Percentiles rank a stretch among this genome's conserved stretches.
These are phyloP conservation scores for Daldinia grandis DNA, from an alignment of 495 filamentous ascomycete genomes.

Conservation along the genomic window DNA sequence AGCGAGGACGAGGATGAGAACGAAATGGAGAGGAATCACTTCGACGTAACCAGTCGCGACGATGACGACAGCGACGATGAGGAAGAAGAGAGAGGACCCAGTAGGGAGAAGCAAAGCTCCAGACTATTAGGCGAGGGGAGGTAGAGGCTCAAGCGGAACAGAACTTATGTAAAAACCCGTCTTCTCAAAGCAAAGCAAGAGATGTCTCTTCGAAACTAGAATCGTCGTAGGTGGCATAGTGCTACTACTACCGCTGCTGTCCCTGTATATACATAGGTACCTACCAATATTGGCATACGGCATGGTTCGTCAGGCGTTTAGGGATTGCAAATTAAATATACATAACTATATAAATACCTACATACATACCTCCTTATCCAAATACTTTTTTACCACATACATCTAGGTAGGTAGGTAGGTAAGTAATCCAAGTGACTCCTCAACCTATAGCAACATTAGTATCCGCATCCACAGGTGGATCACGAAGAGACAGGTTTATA, in stretches of 20 bases:
- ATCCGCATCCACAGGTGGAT: neutral
- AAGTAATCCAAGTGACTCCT: neutral
- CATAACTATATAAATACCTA: too few relatives aligned
- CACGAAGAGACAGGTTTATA: neutral
- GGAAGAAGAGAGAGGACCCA: neutral
- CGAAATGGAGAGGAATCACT: slow-evolving; percentile 51
- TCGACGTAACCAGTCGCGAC: slow-evolving; percentile 32
- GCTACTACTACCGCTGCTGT: neutral
- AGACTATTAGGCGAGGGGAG: slow-evolving; percentile 27
- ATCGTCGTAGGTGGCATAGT: neutral
- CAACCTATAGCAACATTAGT: too few relatives aligned
- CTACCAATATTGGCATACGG: slow-evolving; percentile 32
- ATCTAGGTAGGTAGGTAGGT: too few relatives aligned
- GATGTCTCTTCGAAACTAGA: slow-evolving; percentile 1
- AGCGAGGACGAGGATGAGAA: slow-evolving; percentile 75
- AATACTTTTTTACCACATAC: neutral
- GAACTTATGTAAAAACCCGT: neutral
- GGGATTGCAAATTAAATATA: slow-evolving; percentile 28
- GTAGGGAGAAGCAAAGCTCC: slow-evolving; percentile 26
- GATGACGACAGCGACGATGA: slow-evolving; percentile 17
- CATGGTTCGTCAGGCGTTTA: slow-evolving; percentile 33
- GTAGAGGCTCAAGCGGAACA: slow-evolving; percentile 19
- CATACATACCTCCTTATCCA: neutral
- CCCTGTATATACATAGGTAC: slow-evolving; percentile 22
- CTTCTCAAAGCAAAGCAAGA: neutral